Evolutionary conservation across 306 rosid species (phyloP).

Genomic region (Sesbania bispinosa): DNA sequence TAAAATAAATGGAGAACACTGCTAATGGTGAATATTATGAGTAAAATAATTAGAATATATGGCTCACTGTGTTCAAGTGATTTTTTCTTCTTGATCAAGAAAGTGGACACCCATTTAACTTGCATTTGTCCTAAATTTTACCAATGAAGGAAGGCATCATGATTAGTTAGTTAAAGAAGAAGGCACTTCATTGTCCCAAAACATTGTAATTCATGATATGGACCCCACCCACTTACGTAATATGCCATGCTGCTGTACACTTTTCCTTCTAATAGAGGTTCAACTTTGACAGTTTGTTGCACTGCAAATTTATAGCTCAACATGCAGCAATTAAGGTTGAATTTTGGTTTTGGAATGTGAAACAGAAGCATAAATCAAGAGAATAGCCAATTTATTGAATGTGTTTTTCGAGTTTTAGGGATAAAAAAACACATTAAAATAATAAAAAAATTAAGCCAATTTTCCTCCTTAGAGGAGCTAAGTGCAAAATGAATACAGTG

Average conservation of each 20-base stretch:
- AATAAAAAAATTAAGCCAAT: no score
- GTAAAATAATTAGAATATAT: not conserved
- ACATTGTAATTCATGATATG: not conserved
- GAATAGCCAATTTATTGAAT: not conserved
- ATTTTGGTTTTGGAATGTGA: not conserved
- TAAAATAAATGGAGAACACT: no score
- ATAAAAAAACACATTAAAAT: no score
- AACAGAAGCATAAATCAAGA: not conserved
- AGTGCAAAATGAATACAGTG: no score
- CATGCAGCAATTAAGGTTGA: not conserved
- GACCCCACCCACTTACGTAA: not conserved
- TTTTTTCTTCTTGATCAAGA: slow-evolving; percentile 3
- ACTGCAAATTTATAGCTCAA: not conserved
- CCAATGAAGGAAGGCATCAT: not conserved
- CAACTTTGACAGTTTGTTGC: no score
- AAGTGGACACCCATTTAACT: not conserved
- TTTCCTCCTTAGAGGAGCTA: no score
- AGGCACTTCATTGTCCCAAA: not conserved
- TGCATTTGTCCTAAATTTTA: not conserved
- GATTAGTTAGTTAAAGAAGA: not conserved
- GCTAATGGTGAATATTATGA: no score
- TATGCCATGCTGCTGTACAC: not conserved
- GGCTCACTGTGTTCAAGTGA: not conserved
- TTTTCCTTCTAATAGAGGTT: not conserved
- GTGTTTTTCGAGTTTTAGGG: not conserved